Evolutionary conservation across 2,329 filamentous ascomycete genomes (phyloP).

Genomic region (Hymenoscyphus fraxineus): DNA sequence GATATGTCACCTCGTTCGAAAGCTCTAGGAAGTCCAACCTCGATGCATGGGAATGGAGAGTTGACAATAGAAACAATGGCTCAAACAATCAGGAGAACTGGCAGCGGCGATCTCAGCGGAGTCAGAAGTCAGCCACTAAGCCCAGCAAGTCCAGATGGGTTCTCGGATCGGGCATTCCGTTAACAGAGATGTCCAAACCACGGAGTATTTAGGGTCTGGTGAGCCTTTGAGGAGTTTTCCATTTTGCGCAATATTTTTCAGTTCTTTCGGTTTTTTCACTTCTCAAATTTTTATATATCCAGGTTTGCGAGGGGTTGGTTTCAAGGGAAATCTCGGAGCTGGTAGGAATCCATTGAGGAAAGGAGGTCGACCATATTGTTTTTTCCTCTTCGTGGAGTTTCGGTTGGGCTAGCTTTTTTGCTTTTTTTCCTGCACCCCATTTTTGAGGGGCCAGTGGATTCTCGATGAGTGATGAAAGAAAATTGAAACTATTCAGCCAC

Average conservation of each 20-base stretch:
- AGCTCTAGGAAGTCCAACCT: constrained; percentile 60
- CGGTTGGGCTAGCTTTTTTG: not conserved
- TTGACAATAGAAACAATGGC: constrained; percentile 91
- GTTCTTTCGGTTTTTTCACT: not conserved
- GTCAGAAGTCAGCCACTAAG: constrained; percentile 55
- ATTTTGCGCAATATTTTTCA: not conserved
- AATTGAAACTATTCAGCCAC: constrained; percentile 2
- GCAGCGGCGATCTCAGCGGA: constrained; percentile 70
- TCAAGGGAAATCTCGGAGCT: not conserved
- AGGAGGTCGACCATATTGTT: not conserved
- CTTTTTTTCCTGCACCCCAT: not conserved
- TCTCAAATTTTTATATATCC: constrained; percentile 1
- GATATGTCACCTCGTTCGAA: constrained; percentile 61
- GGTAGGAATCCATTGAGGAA: not conserved
- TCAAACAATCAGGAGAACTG: constrained; percentile 80
- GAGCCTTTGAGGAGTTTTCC: not conserved
- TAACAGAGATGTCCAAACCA: constrained; percentile 10
- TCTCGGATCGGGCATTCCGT: constrained; percentile 29
- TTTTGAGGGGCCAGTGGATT: not conserved
- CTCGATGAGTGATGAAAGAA: not conserved
- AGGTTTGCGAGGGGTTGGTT: not conserved
- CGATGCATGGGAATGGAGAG: constrained; percentile 57
- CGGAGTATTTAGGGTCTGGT: not conserved
- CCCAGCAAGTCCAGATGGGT: constrained; percentile 45
- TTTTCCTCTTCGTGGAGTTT: not conserved